Conservation (phyloP, 345 rosid species). For the Gossypium herbaceum region DNA sequence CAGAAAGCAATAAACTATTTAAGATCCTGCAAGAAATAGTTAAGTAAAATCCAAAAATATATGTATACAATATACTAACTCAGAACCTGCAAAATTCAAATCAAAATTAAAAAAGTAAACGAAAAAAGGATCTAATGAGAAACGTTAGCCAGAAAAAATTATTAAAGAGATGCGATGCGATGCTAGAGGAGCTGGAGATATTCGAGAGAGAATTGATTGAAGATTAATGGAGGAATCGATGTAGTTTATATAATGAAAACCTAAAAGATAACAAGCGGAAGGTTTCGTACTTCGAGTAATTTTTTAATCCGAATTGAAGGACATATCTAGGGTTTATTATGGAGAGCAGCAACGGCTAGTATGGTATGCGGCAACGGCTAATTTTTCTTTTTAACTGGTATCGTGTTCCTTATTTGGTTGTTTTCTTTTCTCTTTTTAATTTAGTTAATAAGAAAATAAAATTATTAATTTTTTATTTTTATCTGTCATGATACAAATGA, state of each 20-base stretch:
- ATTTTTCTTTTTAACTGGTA: no score
- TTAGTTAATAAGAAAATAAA: no score
- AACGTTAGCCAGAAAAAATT: not conserved
- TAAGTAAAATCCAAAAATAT: not conserved
- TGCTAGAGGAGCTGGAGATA: not conserved
- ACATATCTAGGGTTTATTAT: no score
- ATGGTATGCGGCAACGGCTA: no score
- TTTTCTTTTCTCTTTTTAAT: no score
- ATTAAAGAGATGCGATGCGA: not conserved
- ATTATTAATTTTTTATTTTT: no score
- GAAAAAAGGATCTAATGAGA: not conserved
- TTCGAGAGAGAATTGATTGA: not conserved
- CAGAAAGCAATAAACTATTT: not conserved
- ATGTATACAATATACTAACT: not conserved
- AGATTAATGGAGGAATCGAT: not conserved
- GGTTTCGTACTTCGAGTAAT: no score
- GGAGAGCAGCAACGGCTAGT: no score
- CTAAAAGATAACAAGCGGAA: no score
- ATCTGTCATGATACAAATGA: no score
- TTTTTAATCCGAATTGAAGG: no score
- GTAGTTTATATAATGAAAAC: not conserved
- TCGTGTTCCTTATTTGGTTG: no score
- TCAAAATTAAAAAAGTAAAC: not conserved
- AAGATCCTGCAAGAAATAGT: slow-evolving; percentile 2
- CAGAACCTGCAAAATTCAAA: not conserved